Conservation (phyloP, 768 basidiomycete genomes). For the Punctularia strigosozonata region DNA sequence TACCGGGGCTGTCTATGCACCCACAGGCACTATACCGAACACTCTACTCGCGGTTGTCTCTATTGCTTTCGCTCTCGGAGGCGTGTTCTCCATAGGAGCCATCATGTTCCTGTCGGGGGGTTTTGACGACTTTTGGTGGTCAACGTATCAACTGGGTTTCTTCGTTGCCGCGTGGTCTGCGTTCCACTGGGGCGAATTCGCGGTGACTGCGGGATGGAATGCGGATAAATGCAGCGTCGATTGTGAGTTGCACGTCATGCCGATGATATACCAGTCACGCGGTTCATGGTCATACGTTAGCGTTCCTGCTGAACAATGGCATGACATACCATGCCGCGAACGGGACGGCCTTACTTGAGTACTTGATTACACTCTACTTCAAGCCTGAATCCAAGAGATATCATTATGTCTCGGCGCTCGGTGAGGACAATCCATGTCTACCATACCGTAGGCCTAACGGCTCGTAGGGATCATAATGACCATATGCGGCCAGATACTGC, state of each 20-base stretch:
- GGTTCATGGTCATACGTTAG: slow-evolving; percentile 28
- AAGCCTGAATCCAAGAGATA: slow-evolving; percentile 49
- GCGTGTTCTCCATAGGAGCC: slow-evolving; percentile 46
- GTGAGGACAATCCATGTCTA: slow-evolving; percentile 24
- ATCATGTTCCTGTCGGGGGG: slow-evolving; percentile 38
- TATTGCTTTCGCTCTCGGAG: slow-evolving; percentile 83
- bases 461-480: slow-evolving; percentile 56
- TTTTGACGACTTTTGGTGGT: slow-evolving; percentile 39
- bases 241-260: slow-evolving; percentile 43
- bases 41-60: slow-evolving; percentile 70
- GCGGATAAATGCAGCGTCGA: slow-evolving; percentile 83
- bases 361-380: slow-evolving; percentile 58
- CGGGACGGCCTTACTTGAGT: slow-evolving; percentile 66
- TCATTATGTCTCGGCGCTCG: slow-evolving; percentile 46
- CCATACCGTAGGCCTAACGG: neutral
- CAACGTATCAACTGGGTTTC: slow-evolving; percentile 68
- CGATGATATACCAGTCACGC: slow-evolving; percentile 1
- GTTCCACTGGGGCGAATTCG: slow-evolving; percentile 94
- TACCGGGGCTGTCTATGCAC: slow-evolving; percentile 15
- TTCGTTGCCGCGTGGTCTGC: slow-evolving; percentile 74
- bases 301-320: slow-evolving; percentile 90
- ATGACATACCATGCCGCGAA: slow-evolving; percentile 78
- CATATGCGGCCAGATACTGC: slow-evolving; percentile 59
- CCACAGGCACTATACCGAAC: slow-evolving; percentile 67
- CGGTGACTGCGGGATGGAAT: slow-evolving; percentile 94